A percentile compares a stretch with the other conserved stretches of the same genome.
These are phyloP conservation scores for Aspergillus olivimuriae DNA, from an alignment of 495 filamentous ascomycete genomes.

Conservation along the genomic window DNA sequence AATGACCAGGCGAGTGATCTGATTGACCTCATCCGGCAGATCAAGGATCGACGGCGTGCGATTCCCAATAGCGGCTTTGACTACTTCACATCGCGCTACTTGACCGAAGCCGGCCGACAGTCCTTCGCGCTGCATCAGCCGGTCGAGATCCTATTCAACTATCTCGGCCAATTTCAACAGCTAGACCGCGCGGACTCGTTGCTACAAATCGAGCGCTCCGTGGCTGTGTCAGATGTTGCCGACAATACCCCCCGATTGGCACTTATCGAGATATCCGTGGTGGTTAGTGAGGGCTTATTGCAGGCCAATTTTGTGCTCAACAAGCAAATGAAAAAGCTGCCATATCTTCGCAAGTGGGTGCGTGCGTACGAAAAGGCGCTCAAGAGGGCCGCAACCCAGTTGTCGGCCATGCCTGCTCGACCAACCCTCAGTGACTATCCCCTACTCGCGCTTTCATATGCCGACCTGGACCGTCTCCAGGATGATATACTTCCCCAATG, in stretches of 20 bases:
- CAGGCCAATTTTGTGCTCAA: no score
- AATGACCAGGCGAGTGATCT: neutral
- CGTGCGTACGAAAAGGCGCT: no score
- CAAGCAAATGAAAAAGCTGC: no score
- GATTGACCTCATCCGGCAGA: constrained; percentile 6
- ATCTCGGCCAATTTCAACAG: constrained; percentile 1
- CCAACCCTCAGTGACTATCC: no score
- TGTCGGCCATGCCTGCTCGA: no score
- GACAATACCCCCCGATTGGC: neutral
- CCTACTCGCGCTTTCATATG: no score
- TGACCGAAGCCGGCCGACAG: neutral
- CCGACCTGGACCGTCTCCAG: no score
- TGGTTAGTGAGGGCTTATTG: no score
- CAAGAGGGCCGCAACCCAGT: no score
- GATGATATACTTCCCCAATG: no score
- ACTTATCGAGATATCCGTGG: neutral
- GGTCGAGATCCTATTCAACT: constrained; percentile 9
- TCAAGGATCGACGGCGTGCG: constrained; percentile 8
- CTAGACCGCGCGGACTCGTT: neutral
- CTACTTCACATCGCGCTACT: constrained; percentile 20
- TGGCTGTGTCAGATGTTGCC: neutral
- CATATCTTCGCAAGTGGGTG: no score
- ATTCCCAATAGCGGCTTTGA: constrained; percentile 17
- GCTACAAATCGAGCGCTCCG: neutral
- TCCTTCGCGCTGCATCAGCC: neutral